Evolutionary conservation across 495 filamentous ascomycete genomes (phyloP), one percentile per base, ranked within the genome.

Genomic region (Aspergillus affinis): DNA sequence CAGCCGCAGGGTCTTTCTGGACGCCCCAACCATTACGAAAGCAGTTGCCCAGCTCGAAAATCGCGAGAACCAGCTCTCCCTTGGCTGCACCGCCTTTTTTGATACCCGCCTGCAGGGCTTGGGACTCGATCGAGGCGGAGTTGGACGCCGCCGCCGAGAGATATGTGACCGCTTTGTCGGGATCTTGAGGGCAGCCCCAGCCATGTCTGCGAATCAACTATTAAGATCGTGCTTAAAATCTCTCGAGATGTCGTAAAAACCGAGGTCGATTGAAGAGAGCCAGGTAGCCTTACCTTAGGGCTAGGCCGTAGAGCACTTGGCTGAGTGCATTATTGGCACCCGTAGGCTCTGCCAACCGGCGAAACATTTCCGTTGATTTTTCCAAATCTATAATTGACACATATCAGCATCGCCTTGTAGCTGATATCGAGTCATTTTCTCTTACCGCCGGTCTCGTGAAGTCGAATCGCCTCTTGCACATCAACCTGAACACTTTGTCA

Each of bases 11-110:
- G 66, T 99, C 94, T 72, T 91, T 93, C 60, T 83, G 80, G 45
- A 97, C 88, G 52, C 94, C 94, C 95, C 94, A 98, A 26, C 92
- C 94, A 74, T 98, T 87, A 47, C 95, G 89, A 79, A 96, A 98
- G 69, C 90, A 96, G 75, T 98, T 97, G 29, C 90, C 94, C 18
- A 84, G 71, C 64, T 99, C 94, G 71, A 92, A 98, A 57, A 99
- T 97, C 15, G 94, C 94, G 30, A 98, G 87, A n/a, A 97, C 89
- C 54, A 99, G 85, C 76, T 99, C 95, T 47, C 94, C 93, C 75
- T 99, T 99, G 41, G 93, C 94, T 32, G 89, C 85, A 55, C 95
- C 94, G 48, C 94, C 94, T 72, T 93, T 95, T 77, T 92, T 94
- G 72, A 92, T 82, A 6, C 93, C 92, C 17, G 93, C 88, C 58